Base-by-base conservation (phyloP, 139 green algal genomes). In the Haematococcus sp. region DNA sequence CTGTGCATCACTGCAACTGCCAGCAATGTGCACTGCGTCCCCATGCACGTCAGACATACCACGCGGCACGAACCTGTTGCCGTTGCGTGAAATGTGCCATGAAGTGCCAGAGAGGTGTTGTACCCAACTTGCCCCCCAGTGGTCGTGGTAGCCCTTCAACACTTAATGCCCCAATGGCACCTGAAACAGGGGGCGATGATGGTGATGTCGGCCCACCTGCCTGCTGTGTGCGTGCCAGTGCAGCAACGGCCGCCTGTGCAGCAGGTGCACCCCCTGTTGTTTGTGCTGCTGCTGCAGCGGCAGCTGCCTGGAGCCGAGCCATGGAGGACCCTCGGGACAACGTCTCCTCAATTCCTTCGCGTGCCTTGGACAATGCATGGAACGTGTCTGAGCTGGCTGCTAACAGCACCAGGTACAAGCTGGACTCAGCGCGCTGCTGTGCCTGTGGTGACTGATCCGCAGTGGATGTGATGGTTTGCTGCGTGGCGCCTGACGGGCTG, bases 331-430 rank as follows among this genome's bases (percentile, higher is more conserved):
- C 40, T 49, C 40, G 40, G 11, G 40, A 49, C 7, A 49, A 11
- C 7, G 40, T 49, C 40, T 49, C 40, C 40, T 49, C 40, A 49
- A 49, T 49, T 61, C 25, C 30, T 19, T 31, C 34, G 25, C 63
- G 13, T 64, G 59, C 52, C 63, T 74, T 66, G 74, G 1, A 40
- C 61, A 44, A 83, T 74, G 20, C 78, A 75, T 27, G 51, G 65
- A 40, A 86, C 68, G 3, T 75, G 68, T 3, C 74, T 65, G 58
- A 61, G 51, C 78, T 79, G 19, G 76, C 83, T 19, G 78, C 73
- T 51, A 93, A 67, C 43, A 93, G 77, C 72, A 89, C 79, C 34
- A 92, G 67, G 56, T 86, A 89, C 17, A 90, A 49, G 40, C 40
- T 49, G 40, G 40, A 49, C 40, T 49, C 40, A 20, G 16, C 15